Percentiles rank a stretch among this genome's conserved stretches.
Conservation (phyloP, 164 flowering plant species). For the Dillenia turbinata region DNA sequence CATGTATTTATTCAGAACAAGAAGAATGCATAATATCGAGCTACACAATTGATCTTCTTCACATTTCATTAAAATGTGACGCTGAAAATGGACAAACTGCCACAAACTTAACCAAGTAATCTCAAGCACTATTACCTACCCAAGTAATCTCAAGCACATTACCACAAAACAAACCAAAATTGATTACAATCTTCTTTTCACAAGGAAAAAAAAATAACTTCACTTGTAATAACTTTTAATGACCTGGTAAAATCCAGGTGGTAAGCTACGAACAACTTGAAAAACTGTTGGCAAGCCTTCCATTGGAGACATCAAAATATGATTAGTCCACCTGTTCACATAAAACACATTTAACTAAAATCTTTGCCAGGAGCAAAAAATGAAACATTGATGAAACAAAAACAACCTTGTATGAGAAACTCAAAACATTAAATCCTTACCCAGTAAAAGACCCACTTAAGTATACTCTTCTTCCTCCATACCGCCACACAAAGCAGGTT, state of each 20-base stretch:
- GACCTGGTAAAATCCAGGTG: conserved; percentile 35
- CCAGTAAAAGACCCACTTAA: conserved; percentile 48
- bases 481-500: conserved; percentile 51
- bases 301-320: conserved; percentile 32
- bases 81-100: no score
- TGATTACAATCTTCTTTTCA: neutral
- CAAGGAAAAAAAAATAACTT: neutral
- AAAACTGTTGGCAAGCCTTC: conserved; percentile 37
- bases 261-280: conserved; percentile 29
- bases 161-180: conserved; percentile 1
- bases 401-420: neutral
- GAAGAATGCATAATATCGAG: neutral
- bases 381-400: neutral
- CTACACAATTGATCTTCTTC: no score
- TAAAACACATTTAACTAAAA: neutral
- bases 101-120: no score
- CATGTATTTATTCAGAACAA: neutral
- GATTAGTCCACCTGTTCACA: conserved; percentile 27
- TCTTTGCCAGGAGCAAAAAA: neutral
- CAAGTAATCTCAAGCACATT: no score
- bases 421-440: conserved; percentile 24
- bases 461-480: conserved; percentile 53
- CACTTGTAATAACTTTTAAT: neutral
- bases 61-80: no score
- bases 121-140: no score